Percentiles rank a stretch among this genome's conserved stretches.
phyloP scores from a whole-genome alignment of 345 rosid species.

The Atalantia buxifolia region DNA sequence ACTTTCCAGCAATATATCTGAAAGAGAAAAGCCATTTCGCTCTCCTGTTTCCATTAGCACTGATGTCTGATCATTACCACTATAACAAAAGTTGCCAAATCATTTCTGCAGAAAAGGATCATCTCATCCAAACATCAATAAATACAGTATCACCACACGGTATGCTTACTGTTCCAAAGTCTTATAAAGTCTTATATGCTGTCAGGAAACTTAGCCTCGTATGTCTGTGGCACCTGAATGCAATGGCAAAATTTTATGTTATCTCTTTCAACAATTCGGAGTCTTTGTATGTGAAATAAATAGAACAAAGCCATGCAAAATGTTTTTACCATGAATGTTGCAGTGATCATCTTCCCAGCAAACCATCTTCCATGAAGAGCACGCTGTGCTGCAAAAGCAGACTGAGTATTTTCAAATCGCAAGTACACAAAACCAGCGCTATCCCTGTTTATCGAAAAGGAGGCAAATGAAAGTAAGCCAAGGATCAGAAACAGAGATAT shows the following conservation, averaged over 20 bases:
- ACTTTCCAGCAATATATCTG: background rate
- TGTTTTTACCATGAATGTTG: constrained; percentile 67
- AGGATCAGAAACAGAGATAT: background rate
- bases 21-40: no score
- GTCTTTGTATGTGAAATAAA: background rate
- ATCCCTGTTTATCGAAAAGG: constrained; percentile 46
- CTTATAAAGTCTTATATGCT: constrained; percentile 41
- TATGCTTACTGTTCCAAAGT: background rate
- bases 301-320: background rate
- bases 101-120: background rate
- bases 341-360: constrained; percentile 97
- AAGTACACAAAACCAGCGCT: constrained; percentile 85
- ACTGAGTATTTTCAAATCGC: constrained; percentile 55
- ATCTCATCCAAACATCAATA: background rate
- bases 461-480: background rate
- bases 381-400: constrained; percentile 71
- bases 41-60: background rate
- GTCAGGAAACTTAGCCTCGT: constrained; percentile 60
- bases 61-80: background rate
- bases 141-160: background rate
- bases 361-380: constrained; percentile 98
- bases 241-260: background rate
- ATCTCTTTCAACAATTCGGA: background rate
- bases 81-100: background rate
- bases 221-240: constrained; percentile 50